phyloP scores from a whole-genome alignment of 2,329 filamentous ascomycete species.

The Cladophialophora exuberans region DNA sequence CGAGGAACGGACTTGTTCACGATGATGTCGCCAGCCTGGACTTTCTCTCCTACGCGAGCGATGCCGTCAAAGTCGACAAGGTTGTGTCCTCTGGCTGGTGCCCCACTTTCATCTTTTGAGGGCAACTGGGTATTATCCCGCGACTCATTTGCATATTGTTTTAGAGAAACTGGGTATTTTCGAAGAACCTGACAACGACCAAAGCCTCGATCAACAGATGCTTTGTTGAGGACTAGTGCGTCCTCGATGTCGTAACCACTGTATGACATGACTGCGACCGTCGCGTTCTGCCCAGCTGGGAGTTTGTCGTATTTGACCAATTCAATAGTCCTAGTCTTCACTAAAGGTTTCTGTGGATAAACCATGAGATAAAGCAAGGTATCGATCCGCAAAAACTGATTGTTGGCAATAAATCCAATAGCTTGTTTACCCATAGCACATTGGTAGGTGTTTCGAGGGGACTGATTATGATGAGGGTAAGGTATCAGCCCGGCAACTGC shows the following conservation, averaged over 20 bases:
- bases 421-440: slow-evolving; percentile 99
- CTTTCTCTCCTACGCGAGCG: slow-evolving; percentile 79
- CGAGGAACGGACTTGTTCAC: slow-evolving; percentile 86
- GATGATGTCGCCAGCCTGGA: slow-evolving; percentile 80
- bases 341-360: slow-evolving; percentile 96
- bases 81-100: slow-evolving; percentile 68
- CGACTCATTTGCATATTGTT: slow-evolving; percentile 83
- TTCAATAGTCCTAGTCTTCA: slow-evolving; percentile 95
- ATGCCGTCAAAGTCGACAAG: slow-evolving; percentile 84
- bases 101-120: slow-evolving; percentile 49
- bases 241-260: slow-evolving; percentile 99
- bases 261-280: slow-evolving; percentile 98
- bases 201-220: slow-evolving; percentile 91
- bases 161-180: slow-evolving; percentile 84
- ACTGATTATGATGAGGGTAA: slow-evolving; percentile 98
- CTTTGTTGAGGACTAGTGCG: slow-evolving; percentile 94
- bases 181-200: slow-evolving; percentile 98
- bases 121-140: slow-evolving; percentile 63
- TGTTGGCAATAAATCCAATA: slow-evolving; percentile 96
- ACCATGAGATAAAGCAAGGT: slow-evolving; percentile 95
- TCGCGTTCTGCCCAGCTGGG: slow-evolving; percentile 94
- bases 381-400: slow-evolving; percentile 96
- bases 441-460: slow-evolving; percentile 97
- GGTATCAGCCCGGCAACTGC: slow-evolving; percentile 96
- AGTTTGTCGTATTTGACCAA: slow-evolving; percentile 96